Evolutionary conservation across 768 basidiomycete genomes (phyloP).

Genomic region (Roridomyces roridus): DNA sequence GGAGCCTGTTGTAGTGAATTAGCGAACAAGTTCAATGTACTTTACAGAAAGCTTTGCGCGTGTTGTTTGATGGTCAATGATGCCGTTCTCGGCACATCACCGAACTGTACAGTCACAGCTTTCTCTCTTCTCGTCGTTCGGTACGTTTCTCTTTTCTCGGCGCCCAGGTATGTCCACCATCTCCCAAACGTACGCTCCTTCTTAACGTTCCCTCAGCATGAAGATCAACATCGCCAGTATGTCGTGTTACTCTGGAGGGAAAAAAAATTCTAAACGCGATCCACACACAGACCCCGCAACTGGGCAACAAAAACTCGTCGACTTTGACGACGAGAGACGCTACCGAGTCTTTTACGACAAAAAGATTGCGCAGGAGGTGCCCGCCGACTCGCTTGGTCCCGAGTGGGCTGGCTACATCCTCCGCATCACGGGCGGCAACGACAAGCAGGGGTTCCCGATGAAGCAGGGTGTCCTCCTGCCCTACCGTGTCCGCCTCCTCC

Average conservation of each 20-base stretch:
- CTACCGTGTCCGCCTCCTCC: conserved; percentile 91
- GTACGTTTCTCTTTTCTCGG: no score
- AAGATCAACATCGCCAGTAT: conserved; percentile 97
- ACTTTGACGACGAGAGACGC: conserved; percentile 90
- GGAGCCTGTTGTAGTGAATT: no score
- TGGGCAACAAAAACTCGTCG: conserved; percentile 95
- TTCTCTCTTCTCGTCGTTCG: no score
- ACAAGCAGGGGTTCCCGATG: conserved; percentile 99
- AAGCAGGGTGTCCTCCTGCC: conserved; percentile 98
- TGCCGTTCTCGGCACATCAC: background rate
- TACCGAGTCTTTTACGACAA: conserved; percentile 96
- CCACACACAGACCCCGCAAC: conserved; percentile 87
- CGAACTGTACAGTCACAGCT: background rate
- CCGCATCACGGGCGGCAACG: conserved; percentile 97
- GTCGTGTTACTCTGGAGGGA: conserved; percentile 36
- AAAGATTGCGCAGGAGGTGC: conserved; percentile 94
- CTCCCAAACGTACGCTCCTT: no score
- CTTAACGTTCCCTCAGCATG: conserved; percentile 62
- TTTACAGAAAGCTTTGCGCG: no score
- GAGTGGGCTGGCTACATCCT: conserved; percentile 98
- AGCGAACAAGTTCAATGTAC: no score
- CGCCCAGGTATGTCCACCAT: no score
- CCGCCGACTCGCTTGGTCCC: conserved; percentile 88
- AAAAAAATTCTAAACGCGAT: conserved; percentile 18
- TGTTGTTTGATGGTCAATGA: background rate